Evolutionary conservation across 768 basidiomycete species (phyloP).

Genomic region (Galerina sulciceps): DNA sequence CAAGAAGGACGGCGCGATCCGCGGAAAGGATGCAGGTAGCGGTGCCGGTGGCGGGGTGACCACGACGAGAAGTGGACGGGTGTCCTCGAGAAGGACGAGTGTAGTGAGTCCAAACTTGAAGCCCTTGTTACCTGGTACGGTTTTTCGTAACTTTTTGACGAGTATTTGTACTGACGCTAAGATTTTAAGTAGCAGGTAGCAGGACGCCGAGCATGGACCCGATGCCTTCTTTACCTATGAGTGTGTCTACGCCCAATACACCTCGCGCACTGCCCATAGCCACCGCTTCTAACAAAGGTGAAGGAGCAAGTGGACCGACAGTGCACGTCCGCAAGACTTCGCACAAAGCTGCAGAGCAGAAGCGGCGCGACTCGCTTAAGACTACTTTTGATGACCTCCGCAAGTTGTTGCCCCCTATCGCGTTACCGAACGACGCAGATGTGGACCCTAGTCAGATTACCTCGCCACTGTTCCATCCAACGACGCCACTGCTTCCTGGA

Average conservation of each 20-base stretch:
- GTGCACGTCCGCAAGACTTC: slow-evolving; percentile 70
- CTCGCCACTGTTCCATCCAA: slow-evolving; percentile 40
- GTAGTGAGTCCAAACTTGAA: slow-evolving; percentile 63
- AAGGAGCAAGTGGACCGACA: slow-evolving; percentile 22
- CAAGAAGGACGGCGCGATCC: slow-evolving; percentile 11
- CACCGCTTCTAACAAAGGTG: slow-evolving; percentile 7
- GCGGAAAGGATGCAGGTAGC: slow-evolving; percentile 5
- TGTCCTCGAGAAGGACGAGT: slow-evolving; percentile 21
- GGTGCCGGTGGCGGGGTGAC: slow-evolving; percentile 1
- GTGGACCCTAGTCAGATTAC: slow-evolving; percentile 18
- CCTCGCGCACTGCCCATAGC: slow-evolving; percentile 12
- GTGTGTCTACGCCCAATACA: slow-evolving; percentile 10
- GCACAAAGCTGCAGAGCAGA: slow-evolving; percentile 97
- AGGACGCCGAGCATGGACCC: slow-evolving; percentile 19
- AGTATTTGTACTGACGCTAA: not conserved
- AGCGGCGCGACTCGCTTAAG: slow-evolving; percentile 95
- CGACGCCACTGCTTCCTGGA: slow-evolving; percentile 80
- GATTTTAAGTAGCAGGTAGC: slow-evolving; percentile 15
- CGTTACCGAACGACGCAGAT: slow-evolving; percentile 67
- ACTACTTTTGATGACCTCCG: slow-evolving; percentile 89
- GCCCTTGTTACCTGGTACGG: slow-evolving; percentile 72
- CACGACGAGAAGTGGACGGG: slow-evolving; percentile 15
- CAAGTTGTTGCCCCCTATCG: slow-evolving; percentile 84
- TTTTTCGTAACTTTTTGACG: not conserved
- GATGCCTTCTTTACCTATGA: slow-evolving; percentile 18